phyloP scores from a whole-genome alignment of 371 early-diverging fungal genomes.

The Hamiltosporidium tvaerminnensis region DNA sequence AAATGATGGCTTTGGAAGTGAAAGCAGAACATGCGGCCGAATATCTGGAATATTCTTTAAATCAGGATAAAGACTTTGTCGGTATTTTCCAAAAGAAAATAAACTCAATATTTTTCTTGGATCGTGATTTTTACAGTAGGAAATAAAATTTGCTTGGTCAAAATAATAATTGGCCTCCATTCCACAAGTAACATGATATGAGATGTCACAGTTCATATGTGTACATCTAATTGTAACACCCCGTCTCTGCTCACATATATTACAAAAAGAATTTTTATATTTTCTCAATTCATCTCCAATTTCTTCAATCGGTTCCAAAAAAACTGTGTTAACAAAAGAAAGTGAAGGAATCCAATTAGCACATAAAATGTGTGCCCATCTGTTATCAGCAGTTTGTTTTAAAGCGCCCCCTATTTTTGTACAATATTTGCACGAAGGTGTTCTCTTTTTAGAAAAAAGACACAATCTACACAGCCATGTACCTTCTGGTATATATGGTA shows the following conservation, averaged over 20 bases:
- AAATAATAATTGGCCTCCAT: slow-evolving; percentile 34
- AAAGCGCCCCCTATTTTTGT: slow-evolving; percentile 20
- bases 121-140: slow-evolving; percentile 46
- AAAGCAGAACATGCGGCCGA: background rate
- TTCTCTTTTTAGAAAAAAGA: slow-evolving; percentile 14
- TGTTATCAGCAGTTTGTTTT: slow-evolving; percentile 37
- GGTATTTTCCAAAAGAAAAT: background rate
- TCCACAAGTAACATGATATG: slow-evolving; percentile 47
- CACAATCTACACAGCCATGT: slow-evolving; percentile 50
- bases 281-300: background rate
- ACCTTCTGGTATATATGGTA: slow-evolving; percentile 28
- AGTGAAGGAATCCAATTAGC: slow-evolving; percentile 30
- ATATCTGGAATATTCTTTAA: background rate
- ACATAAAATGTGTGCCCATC: slow-evolving; percentile 52
- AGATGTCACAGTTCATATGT: slow-evolving; percentile 33
- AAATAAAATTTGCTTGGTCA: slow-evolving; percentile 38
- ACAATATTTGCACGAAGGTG: slow-evolving; percentile 41
- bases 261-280: background rate
- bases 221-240: slow-evolving; percentile 34
- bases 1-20: background rate
- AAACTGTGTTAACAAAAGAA: slow-evolving; percentile 36
- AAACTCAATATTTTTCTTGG: slow-evolving; percentile 9
- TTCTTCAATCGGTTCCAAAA: slow-evolving; percentile 50
- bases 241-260: slow-evolving; percentile 18
- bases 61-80: background rate